Evolutionary conservation across 805 yeast genomes (phyloP), one percentile per base, ranked within the genome.

Genomic region (Schizosaccharomyces cryophilus): DNA sequence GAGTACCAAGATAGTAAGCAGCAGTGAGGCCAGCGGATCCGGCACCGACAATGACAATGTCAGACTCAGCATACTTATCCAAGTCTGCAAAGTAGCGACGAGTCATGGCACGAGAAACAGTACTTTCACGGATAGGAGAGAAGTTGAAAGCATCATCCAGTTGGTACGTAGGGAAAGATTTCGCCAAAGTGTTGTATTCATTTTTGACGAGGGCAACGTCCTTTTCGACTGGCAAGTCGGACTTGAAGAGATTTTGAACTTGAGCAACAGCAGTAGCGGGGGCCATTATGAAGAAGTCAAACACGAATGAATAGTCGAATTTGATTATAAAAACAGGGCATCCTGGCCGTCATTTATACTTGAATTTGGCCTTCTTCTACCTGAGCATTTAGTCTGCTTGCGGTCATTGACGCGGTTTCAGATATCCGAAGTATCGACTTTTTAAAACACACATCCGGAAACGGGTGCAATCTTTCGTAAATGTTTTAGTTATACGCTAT

Each of bases 61-160:
- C 90, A 13, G 84, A 77, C 66, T 83, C 88, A 26, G 88, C 82
- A 69, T 79, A 82, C 70, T 80, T 81, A 74, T 84, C 85, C 67
- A 84, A 71, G 68, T 84, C 89, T 45, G 78, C 77, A 69, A 83
- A 84, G 72, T 84, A 84, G 65, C 89, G 78, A 63, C 74, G 74
- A 54, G 88, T 83, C 89, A 84, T 84, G 42, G 89, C 90, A 64
- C 89, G 77, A 7, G 88, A 82, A 42, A 84, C 89, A 1, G 85
- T 81, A 6, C 87, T 80, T 73, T 84, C 90, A 63, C 88, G 77
- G 66, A 84, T 84, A 62, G 87, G 87, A 15, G 80, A 77, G 71
- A 84, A 84, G 66, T 76, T 72, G 72, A 84, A 84, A 5, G 9
- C 30, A 21, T 51, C 29, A n/a, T 29, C 56, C 30, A 51, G 24